phyloP scores from a whole-genome alignment of 176 grass and related monocot species.

The Ampelocalamus luodianensis region DNA sequence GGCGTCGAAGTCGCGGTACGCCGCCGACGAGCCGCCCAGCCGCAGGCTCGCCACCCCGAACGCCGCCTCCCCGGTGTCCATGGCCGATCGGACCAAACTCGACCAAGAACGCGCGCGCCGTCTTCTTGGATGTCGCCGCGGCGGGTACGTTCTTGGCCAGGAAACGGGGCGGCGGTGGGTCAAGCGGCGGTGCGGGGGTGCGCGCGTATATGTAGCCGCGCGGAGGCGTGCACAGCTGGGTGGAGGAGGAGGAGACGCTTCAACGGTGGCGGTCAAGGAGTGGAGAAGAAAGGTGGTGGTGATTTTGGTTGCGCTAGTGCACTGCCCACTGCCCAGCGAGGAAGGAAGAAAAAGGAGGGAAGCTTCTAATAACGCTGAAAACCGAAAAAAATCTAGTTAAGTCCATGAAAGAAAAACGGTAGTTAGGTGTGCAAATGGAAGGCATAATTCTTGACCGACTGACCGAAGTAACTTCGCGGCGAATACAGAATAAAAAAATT shows the following conservation, averaged over 20 bases:
- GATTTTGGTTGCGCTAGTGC: no score
- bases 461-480: no score
- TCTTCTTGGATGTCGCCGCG: not conserved
- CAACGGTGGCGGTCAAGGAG: not conserved
- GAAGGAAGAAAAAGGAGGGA: no score
- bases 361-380: no score
- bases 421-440: no score
- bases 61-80: constrained; percentile 43
- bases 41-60: constrained; percentile 52
- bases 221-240: not conserved
- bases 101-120: not conserved
- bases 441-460: no score
- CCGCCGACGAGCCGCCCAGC: constrained; percentile 8
- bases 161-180: not conserved
- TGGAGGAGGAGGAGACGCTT: not conserved
- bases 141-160: not conserved
- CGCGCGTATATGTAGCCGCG: not conserved
- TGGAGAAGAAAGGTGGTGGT: no score
- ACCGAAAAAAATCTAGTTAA: no score
- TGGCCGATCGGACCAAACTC: not conserved
- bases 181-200: not conserved
- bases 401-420: no score
- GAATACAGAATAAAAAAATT: no score
- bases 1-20: constrained; percentile 44
- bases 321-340: no score